Percentiles rank a stretch among this genome's conserved stretches.
Evolutionary conservation across 768 basidiomycete species (phyloP).

Genomic region (Leccinum fibrillosum): DNA sequence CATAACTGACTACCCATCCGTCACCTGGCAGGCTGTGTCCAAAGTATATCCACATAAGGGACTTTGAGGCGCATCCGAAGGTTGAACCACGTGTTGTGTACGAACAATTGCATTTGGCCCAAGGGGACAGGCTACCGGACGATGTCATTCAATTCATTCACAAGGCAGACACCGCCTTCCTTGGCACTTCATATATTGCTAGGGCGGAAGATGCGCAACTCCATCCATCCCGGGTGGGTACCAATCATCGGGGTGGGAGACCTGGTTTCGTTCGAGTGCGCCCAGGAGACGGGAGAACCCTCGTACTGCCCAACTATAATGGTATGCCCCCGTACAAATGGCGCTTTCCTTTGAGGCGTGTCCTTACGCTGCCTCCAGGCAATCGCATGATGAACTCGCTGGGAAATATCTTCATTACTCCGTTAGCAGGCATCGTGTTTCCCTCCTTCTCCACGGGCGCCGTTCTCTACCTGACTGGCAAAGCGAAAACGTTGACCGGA

Average conservation of each 20-base stretch:
- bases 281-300: conserved; percentile 50
- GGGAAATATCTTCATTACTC: conserved; percentile 57
- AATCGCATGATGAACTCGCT: conserved; percentile 63
- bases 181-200: conserved; percentile 52
- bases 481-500: conserved; percentile 49
- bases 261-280: conserved; percentile 60
- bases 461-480: conserved; percentile 59
- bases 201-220: conserved; percentile 32
- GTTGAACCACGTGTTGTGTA: conserved; percentile 37
- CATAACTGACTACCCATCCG: not conserved
- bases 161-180: conserved; percentile 49
- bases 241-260: conserved; percentile 64
- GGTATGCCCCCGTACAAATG: conserved; percentile 28
- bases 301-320: conserved; percentile 60
- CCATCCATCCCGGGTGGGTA: conserved; percentile 58
- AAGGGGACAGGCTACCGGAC: conserved; percentile 44
- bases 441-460: conserved; percentile 50
- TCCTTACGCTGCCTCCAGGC: conserved; percentile 32
- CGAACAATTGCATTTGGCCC: conserved; percentile 29
- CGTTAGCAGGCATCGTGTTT: conserved; percentile 56
- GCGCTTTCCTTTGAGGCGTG: not conserved
- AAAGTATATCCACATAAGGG: conserved; percentile 58
- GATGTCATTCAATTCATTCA: conserved; percentile 48
- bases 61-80: conserved; percentile 39
- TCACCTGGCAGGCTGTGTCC: conserved; percentile 49